Base-by-base conservation (phyloP, 169 alveolate genomes). In the Amoebophrya sp. region DNA sequence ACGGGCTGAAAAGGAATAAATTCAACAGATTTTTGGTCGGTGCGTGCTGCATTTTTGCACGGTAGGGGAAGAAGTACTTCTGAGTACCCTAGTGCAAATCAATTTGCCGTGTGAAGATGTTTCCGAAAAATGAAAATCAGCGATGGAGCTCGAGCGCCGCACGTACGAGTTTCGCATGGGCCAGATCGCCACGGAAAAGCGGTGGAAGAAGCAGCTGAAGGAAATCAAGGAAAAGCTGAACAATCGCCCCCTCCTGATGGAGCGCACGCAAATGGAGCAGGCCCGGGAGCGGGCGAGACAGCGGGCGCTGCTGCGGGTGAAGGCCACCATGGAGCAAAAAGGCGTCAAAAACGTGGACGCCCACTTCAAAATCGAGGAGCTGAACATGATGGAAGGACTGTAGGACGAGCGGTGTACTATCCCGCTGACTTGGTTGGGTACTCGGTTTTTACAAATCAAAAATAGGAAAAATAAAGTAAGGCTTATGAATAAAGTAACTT, bases 241-340 rank as follows among this genome's bases (percentile, higher is more conserved):
- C 29, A 66, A 18, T 1, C 29, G 83, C 29, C 83, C 83, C 10
- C 83, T 66, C 32, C 83, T 66, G 12, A 66, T 66, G 83, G 83
- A 66, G 35, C 83, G 83, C 32, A 66, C 83, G 29, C 83, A 66
- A n/a, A 66, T 66, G 29, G 83, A 66, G 38, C 83, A 66, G 83
- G 83, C 83, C 1, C 12, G 83, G 18, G 83, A 66, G 32, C 12
- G 83, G 38, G 83, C 83, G 29, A 2, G 83, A 7, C 83, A 66
- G 32, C 83, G 83, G 7, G 83, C 83, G 35, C 83, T 66, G 12
- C 32, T 66, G 1, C 83, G 83, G 83, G 83, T 66, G 83, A 66
- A n/a, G 83, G 35, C 83, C 32, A n/a, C 1, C 39, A 12, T 66
- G 32, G 35, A 18, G 83, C 32, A 0, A 25, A 7, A 66, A 25